A percentile compares a stretch with the other conserved stretches of the same genome.
Conservation (phyloP, 2,329 filamentous ascomycete genomes). For the Diaporthe aspalathi region DNA sequence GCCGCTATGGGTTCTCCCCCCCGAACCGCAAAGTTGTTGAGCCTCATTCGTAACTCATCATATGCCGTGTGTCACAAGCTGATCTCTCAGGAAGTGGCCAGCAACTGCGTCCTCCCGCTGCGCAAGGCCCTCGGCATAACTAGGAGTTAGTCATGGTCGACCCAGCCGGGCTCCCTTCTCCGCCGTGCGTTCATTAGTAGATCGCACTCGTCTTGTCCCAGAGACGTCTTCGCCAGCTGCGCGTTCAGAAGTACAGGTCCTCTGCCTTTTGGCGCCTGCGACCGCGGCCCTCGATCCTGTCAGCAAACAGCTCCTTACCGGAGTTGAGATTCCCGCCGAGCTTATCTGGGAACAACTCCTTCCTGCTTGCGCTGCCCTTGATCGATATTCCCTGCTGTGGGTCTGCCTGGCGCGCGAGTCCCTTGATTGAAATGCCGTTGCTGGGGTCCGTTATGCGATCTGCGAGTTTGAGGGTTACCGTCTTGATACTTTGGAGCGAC, state of each 20-base stretch:
- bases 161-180: neutral
- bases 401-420: slow-evolving; percentile 61
- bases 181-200: too few relatives aligned
- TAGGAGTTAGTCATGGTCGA: neutral
- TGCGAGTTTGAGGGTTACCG: slow-evolving; percentile 32
- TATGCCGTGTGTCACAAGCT: neutral
- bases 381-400: slow-evolving; percentile 69
- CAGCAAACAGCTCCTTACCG: slow-evolving; percentile 77
- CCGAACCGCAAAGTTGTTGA: neutral
- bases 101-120: too few relatives aligned
- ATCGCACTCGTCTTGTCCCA: neutral
- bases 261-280: slow-evolving; percentile 75
- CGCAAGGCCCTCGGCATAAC: neutral
- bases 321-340: slow-evolving; percentile 63
- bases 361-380: slow-evolving; percentile 72
- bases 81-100: neutral
- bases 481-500: neutral
- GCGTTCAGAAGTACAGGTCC: slow-evolving; percentile 74
- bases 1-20: neutral
- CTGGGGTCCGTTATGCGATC: slow-evolving; percentile 30
- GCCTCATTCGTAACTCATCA: neutral
- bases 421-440: slow-evolving; percentile 61
- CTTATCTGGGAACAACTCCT: slow-evolving; percentile 77
- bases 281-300: slow-evolving; percentile 68
- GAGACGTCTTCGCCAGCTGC: neutral